These are phyloP conservation scores for Kuraishia cidri DNA, from an alignment of 805 yeast genomes.

Conservation along the genomic window DNA sequence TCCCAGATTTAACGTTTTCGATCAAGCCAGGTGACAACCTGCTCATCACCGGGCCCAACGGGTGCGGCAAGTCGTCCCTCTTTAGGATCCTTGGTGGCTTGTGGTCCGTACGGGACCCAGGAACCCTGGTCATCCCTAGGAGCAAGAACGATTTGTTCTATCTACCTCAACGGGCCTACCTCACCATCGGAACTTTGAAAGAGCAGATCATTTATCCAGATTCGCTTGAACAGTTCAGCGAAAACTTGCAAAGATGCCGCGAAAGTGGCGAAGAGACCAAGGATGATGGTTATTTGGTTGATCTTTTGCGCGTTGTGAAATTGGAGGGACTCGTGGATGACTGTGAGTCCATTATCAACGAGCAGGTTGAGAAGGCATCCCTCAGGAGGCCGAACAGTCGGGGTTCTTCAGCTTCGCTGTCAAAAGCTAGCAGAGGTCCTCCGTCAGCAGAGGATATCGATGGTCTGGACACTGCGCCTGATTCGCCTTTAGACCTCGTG, in stretches of 20 bases:
- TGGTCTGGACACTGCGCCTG: slow-evolving; percentile 11
- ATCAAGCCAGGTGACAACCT: slow-evolving; percentile 78
- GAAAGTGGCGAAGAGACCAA: slow-evolving; percentile 12
- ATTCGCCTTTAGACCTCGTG: slow-evolving; percentile 52
- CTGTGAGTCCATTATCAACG: slow-evolving; percentile 12
- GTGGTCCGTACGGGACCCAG: slow-evolving; percentile 69
- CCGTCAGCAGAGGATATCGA: slow-evolving; percentile 2
- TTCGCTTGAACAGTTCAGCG: slow-evolving; percentile 44
- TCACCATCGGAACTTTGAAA: slow-evolving; percentile 69
- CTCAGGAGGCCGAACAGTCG: too few species aligned
- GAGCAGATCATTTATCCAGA: slow-evolving; percentile 91
- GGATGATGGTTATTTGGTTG: slow-evolving; percentile 39
- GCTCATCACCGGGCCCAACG: slow-evolving; percentile 91
- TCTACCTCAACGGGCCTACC: slow-evolving; percentile 87
- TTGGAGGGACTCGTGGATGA: slow-evolving; percentile 48
- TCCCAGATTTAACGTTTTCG: slow-evolving; percentile 57
- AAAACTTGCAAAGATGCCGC: slow-evolving; percentile 21
- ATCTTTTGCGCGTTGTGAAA: slow-evolving; percentile 47
- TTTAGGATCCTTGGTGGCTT: slow-evolving; percentile 88
- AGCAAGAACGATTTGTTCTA: slow-evolving; percentile 67
- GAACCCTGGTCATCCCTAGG: slow-evolving; percentile 54
- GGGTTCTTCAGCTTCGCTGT: slow-evolving; percentile 17
- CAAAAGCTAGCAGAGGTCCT: neutral
- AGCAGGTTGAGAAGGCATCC: slow-evolving; percentile 9
- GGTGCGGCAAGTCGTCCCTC: slow-evolving; percentile 90